Base-by-base conservation (phyloP, 164 flowering plant genomes). In the Chimonanthus praecox region DNA sequence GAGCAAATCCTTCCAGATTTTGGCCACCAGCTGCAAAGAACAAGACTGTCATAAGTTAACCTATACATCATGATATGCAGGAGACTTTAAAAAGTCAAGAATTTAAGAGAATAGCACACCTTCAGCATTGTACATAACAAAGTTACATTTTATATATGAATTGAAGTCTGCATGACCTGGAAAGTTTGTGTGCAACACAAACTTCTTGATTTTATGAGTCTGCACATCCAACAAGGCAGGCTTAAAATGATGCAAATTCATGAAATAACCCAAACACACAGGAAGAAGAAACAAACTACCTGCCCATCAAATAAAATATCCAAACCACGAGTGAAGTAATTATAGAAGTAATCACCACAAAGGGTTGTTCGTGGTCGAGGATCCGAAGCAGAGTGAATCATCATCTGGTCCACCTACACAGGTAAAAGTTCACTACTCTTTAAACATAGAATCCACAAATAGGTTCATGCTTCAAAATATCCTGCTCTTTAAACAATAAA, bases 141-240 rank as follows among this genome's bases (percentile, higher is more conserved):
- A 93, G 76, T 95, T 94, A 94, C 98, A 92, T 77, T 93, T 95
- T 73, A 89, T 89, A 80, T 95, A 95, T 50, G 99, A 91, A 75
- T 92, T 95, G 71, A 95, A 95, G 81, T 95, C 96, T 45, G 98
- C 89, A 81, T 95, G 99, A 77, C 99, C 99, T 71, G 98, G 98
- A 81, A 85, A 95, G 82, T 95, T 95, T 21, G 99, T 91, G 68
- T 93, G 99, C 77, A 95, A 76, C 71, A 95, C 98, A 79, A 95
- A 95, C 87, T 95, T 95, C 81, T 93, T 95, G 77, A 92, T 86
- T 80, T 86, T 92, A 78, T 95, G 98, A 60, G 91, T 90, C 99
- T 95, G 94, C 89, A 82, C 71, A 81, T 71, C 18, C 49, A 73
- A 78, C 50, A 81, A 16, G 58, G 68, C 13, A 43, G 18, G 18